These are phyloP conservation scores for Gonapodya prolifera DNA, from an alignment of 192 early-diverging fungal genomes.

Conservation along the genomic window DNA sequence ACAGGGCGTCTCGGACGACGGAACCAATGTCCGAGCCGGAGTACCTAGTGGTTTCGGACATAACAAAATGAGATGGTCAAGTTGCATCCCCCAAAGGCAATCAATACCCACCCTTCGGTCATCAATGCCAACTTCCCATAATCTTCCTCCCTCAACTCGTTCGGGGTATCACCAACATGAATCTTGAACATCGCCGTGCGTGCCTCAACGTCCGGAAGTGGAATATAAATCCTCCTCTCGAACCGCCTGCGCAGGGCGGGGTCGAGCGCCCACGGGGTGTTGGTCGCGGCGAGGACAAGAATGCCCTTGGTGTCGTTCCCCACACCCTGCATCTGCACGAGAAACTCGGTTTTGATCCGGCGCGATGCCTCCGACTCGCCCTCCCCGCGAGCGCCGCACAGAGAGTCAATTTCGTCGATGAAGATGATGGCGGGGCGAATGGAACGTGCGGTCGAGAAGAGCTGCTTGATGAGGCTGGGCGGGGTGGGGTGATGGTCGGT, in stretches of 20 bases:
- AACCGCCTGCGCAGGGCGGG: constrained; percentile 78
- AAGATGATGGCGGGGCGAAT: constrained; percentile 94
- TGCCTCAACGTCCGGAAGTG: constrained; percentile 64
- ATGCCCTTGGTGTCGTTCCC: constrained; percentile 90
- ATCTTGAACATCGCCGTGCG: constrained; percentile 49
- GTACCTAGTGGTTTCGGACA: constrained; percentile 35
- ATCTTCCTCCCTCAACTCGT: constrained; percentile 43
- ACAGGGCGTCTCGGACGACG: constrained; percentile 65
- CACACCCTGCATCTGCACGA: constrained; percentile 90
- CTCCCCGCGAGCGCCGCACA: constrained; percentile 89
- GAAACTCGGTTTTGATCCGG: constrained; percentile 94
- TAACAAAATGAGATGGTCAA: neutral
- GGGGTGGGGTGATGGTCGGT: neutral
- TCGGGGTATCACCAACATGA: constrained; percentile 39
- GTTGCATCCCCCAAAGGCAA: neutral
- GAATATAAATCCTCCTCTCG: constrained; percentile 65
- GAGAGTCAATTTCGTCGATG: constrained; percentile 96
- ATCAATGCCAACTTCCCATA: constrained; percentile 42
- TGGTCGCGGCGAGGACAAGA: constrained; percentile 89
- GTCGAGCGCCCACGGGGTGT: constrained; percentile 95
- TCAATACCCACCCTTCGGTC: constrained; percentile 39
- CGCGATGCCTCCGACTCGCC: constrained; percentile 92
- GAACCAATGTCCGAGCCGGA: constrained; percentile 85
- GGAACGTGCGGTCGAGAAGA: constrained; percentile 88
- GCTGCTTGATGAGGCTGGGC: constrained; percentile 71